phyloP scores from a whole-genome alignment of 495 filamentous ascomycete genomes.

The Penicillium cosmopolitanum region DNA sequence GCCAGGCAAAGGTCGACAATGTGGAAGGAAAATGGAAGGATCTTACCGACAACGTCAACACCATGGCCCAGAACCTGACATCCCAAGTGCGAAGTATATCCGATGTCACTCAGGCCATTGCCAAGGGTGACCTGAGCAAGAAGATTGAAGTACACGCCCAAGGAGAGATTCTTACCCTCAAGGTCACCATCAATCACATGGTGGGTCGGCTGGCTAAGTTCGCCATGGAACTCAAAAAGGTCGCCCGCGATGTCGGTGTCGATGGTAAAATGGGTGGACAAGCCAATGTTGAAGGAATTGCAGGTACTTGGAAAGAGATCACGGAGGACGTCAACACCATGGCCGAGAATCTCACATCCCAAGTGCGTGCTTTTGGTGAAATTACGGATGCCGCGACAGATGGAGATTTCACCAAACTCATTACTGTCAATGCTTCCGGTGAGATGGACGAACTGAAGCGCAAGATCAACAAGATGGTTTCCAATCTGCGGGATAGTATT shows the following conservation, averaged over 20 bases:
- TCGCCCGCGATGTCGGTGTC: constrained; percentile 95
- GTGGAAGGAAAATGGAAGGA: constrained; percentile 99
- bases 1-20: constrained; percentile 94
- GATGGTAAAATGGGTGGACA: constrained; percentile 99
- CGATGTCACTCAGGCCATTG: constrained; percentile 96
- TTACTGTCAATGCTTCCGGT: constrained; percentile 97
- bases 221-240: constrained; percentile 94
- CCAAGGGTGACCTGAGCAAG: constrained; percentile 89
- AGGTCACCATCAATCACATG: constrained; percentile 99
- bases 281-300: constrained; percentile 90
- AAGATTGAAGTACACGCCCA: constrained; percentile 96
- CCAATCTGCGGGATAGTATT: constrained; percentile 92
- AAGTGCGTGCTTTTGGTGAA: constrained; percentile 96
- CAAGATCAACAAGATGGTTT: constrained; percentile 99
- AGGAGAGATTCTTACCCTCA: constrained; percentile 90
- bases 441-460: constrained; percentile 99
- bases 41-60: constrained; percentile 84
- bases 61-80: constrained; percentile 95
- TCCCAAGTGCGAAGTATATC: constrained; percentile 95
- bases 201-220: constrained; percentile 94
- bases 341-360: constrained; percentile 96
- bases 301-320: constrained; percentile 97
- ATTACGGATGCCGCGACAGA: constrained; percentile 97
- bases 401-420: constrained; percentile 94
- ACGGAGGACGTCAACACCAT: constrained; percentile 98